These are phyloP conservation scores for Kwoniella heveanensis DNA, from an alignment of 768 basidiomycete species.

Conservation along the genomic window DNA sequence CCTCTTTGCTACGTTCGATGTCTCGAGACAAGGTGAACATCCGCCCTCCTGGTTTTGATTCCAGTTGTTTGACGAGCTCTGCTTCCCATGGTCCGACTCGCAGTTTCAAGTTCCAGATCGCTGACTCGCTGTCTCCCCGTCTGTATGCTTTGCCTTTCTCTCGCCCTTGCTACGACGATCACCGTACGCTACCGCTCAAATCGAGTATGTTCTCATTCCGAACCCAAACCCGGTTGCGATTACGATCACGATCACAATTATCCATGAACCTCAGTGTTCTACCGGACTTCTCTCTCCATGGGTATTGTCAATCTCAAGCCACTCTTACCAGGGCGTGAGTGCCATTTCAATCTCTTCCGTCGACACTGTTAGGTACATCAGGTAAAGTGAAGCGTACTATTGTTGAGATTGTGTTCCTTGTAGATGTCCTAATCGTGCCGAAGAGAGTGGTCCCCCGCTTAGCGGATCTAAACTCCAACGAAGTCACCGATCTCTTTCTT, in stretches of 20 bases:
- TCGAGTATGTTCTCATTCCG: too few relatives aligned
- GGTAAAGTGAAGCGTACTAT: too few relatives aligned
- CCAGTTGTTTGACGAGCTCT: background rate
- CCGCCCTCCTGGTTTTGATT: too few relatives aligned
- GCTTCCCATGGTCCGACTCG: background rate
- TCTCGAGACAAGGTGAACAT: constrained; percentile 26
- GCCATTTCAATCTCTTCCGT: too few relatives aligned
- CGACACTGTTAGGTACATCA: too few relatives aligned
- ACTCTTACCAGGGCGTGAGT: constrained; percentile 88
- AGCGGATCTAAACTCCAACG: constrained; percentile 61
- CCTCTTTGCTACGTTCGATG: constrained; percentile 28
- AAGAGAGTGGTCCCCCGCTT: constrained; percentile 62
- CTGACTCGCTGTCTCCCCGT: constrained; percentile 1
- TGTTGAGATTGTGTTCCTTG: background rate
- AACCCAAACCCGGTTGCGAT: too few relatives aligned
- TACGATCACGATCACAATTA: too few relatives aligned
- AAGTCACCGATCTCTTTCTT: constrained; percentile 77
- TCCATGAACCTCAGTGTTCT: constrained; percentile 61
- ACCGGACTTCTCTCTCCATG: constrained; percentile 68
- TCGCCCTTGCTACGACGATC: too few relatives aligned
- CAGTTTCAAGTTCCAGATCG: background rate
- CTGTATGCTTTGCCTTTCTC: background rate
- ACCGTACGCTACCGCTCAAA: too few relatives aligned
- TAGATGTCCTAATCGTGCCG: constrained; percentile 66
- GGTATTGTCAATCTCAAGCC: constrained; percentile 96